Evolutionary conservation across 495 filamentous ascomycete genomes (phyloP).

Genomic region (Cetradonia linearis): DNA sequence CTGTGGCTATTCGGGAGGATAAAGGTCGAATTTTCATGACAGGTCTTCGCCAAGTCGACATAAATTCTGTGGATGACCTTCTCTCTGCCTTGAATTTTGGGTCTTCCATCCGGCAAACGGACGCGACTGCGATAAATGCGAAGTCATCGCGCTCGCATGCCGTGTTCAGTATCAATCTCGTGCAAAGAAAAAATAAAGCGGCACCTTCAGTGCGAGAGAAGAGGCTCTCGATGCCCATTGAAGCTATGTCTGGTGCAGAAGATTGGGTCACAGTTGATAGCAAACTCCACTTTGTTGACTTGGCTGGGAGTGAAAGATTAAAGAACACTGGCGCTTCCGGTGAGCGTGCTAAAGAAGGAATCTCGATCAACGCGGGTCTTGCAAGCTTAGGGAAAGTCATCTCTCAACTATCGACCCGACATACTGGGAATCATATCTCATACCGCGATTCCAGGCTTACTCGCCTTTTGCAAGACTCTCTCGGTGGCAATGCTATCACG

Average conservation of each 20-base stretch:
- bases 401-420: slow-evolving; percentile 86
- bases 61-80: slow-evolving; percentile 88
- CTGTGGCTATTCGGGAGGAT: slow-evolving; percentile 84
- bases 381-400: slow-evolving; percentile 97
- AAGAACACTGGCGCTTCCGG: slow-evolving; percentile 97
- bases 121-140: slow-evolving; percentile 97
- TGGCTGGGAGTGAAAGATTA: slow-evolving; percentile 91
- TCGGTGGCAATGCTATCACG: slow-evolving; percentile 96
- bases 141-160: slow-evolving; percentile 98
- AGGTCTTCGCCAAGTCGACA: slow-evolving; percentile 74
- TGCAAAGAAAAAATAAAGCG: slow-evolving; percentile 67
- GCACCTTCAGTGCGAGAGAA: slow-evolving; percentile 58
- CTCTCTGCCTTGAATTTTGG: slow-evolving; percentile 82
- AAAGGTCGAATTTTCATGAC: slow-evolving; percentile 93
- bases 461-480: slow-evolving; percentile 87
- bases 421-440: slow-evolving; percentile 83
- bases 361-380: slow-evolving; percentile 95
- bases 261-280: slow-evolving; percentile 82
- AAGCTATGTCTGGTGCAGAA: slow-evolving; percentile 60
- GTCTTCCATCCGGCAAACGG: slow-evolving; percentile 90
- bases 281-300: slow-evolving; percentile 97
- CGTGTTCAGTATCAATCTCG: slow-evolving; percentile 89
- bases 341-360: slow-evolving; percentile 91
- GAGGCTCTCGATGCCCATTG: slow-evolving; percentile 80
- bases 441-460: slow-evolving; percentile 97